A percentile compares a stretch with the other conserved stretches of the same genome.
phyloP scores from a whole-genome alignment of 2,329 filamentous ascomycete species.

The Neofusicoccum parvum region DNA sequence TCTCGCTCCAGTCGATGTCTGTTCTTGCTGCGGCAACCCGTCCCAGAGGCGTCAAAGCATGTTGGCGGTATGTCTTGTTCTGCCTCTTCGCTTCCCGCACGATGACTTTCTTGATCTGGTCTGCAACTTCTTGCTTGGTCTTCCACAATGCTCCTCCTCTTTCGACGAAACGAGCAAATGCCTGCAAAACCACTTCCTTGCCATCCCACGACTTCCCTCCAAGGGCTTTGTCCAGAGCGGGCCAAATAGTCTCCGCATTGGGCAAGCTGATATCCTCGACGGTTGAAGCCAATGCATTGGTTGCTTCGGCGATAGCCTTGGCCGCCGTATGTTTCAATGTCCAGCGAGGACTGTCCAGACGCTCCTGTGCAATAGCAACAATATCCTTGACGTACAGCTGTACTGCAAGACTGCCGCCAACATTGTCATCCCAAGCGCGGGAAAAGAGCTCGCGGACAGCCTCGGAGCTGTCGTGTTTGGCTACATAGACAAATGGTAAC shows the following conservation, averaged over 20 bases:
- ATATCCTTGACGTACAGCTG: conserved; percentile 86
- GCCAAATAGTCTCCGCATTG: conserved; percentile 73
- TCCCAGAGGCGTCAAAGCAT: conserved; percentile 73
- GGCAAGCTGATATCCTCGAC: conserved; percentile 61
- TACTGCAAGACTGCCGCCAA: conserved; percentile 80
- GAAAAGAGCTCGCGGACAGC: conserved; percentile 78
- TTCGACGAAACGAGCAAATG: conserved; percentile 76
- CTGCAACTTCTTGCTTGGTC: conserved; percentile 61
- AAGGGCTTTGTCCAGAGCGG: conserved; percentile 77
- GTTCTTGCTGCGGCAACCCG: conserved; percentile 68
- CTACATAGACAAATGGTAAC: conserved; percentile 85
- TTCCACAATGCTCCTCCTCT: conserved; percentile 61
- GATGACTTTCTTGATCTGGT: conserved; percentile 70
- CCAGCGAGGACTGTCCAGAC: conserved; percentile 83
- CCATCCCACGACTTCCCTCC: conserved; percentile 89
- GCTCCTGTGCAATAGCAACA: conserved; percentile 63
- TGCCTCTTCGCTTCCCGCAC: conserved; percentile 88
- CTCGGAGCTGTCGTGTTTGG: conserved; percentile 80
- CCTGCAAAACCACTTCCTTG: conserved; percentile 81
- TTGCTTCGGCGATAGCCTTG: conserved; percentile 73
- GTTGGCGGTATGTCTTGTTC: conserved; percentile 78
- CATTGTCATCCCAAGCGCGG: conserved; percentile 88
- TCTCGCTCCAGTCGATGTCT: conserved; percentile 70
- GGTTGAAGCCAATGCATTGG: conserved; percentile 40
- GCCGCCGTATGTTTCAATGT: conserved; percentile 86